Evolutionary conservation across 2,329 filamentous ascomycete genomes (phyloP).

Genomic region (Aureobasidium leucospermi): DNA sequence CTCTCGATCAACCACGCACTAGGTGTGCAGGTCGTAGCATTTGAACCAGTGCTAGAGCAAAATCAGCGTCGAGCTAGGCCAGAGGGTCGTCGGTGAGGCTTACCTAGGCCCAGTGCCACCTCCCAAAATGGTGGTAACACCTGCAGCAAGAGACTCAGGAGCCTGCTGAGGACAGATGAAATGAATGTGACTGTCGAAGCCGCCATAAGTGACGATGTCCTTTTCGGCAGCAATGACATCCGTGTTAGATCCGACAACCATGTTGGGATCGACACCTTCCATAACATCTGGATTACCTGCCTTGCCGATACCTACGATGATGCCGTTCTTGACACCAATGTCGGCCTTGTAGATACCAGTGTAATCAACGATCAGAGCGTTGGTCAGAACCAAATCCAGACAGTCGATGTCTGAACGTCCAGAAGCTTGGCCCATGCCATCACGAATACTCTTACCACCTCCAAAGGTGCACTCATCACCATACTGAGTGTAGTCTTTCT

Average conservation of each 20-base stretch:
- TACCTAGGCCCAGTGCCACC: slow-evolving; percentile 87
- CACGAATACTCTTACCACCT: slow-evolving; percentile 84
- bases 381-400: slow-evolving; percentile 80
- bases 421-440: slow-evolving; percentile 91
- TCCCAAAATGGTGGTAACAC: slow-evolving; percentile 83
- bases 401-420: slow-evolving; percentile 64
- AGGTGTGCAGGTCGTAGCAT: slow-evolving; percentile 88
- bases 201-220: slow-evolving; percentile 85
- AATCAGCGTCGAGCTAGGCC: background rate
- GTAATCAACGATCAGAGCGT: slow-evolving; percentile 86
- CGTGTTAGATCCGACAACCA: slow-evolving; percentile 81
- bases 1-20: slow-evolving; percentile 73
- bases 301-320: slow-evolving; percentile 86
- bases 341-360: slow-evolving; percentile 93
- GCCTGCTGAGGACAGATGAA: slow-evolving; percentile 93
- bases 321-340: slow-evolving; percentile 82
- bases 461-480: slow-evolving; percentile 95
- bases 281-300: slow-evolving; percentile 96
- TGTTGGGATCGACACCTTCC: slow-evolving; percentile 70
- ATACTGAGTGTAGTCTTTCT: slow-evolving; percentile 75
- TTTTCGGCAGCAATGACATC: slow-evolving; percentile 88
- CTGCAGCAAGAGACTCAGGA: slow-evolving; percentile 72
- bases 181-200: slow-evolving; percentile 85
- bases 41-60: slow-evolving; percentile 64
- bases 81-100: slow-evolving; percentile 15